Evolutionary conservation across 1,284 basidiomycete genomes (phyloP), one percentile per base, ranked within the genome.

Genomic region (Hypsizygus ulmarius): DNA sequence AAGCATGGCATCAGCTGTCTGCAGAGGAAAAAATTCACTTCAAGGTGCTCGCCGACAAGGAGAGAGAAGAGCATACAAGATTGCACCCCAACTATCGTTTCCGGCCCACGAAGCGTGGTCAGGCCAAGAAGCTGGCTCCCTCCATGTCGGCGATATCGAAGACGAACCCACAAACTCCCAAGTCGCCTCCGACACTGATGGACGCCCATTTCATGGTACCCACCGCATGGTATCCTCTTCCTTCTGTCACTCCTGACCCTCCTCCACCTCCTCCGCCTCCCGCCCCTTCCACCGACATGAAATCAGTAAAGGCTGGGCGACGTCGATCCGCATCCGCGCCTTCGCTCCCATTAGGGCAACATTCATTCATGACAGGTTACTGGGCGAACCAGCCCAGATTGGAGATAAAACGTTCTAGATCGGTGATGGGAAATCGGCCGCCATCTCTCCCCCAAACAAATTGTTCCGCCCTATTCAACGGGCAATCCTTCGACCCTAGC

Each of bases 51-150:
- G 82, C 84, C 0, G 74, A 77, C 35, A 49, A 59, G 43, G 80
- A 81, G 65, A 75, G 75, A 50, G 66, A 67, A 37, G 75, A 78
- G 43, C 84, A 87, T 47, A 74, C 73, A 2, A 62, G 66, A 14
- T 60, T 67, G 42, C 69, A 85, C 53, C 84, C 84, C 0, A 62
- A 77, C 50, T 87, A 87, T 62, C 74, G 74, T 38, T 86, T 79
- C 61, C 70, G 74, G n/a, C 83, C 84, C 2, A 62, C 68, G 57
- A 75, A 74, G 58, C 67, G 70, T 27, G 61, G 59, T 16, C 41
- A 48, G 1, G 54, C 46, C n/a, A 52, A 55, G 59, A 51, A 46
- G 61, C 53, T 50, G 64, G 59, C 54, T 11, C 28, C 21, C 28
- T 19, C 39, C 2, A 2, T 37, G 11, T 47, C 51, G 16, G 52